Evolutionary conservation across 805 yeast genomes (phyloP).

Genomic region (Candida quercuum): DNA sequence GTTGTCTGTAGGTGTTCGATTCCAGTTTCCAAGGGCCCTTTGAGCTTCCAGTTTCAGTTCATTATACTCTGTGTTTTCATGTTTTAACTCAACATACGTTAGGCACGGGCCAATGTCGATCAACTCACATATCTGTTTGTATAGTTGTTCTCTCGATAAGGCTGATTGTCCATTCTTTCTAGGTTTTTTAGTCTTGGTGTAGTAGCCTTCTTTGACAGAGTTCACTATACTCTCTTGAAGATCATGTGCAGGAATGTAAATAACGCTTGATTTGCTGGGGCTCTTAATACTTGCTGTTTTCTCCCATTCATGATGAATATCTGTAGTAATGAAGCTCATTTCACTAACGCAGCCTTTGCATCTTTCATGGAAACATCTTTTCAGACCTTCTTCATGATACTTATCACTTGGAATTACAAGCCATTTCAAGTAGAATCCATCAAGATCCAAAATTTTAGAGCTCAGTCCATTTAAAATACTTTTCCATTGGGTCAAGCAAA

Average conservation of each 20-base stretch:
- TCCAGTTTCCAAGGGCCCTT: conserved; percentile 40
- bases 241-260: conserved; percentile 19
- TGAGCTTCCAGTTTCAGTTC: conserved; percentile 25
- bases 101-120: conserved; percentile 2
- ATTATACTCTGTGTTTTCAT: conserved; percentile 22
- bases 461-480: conserved; percentile 48
- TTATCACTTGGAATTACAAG: conserved; percentile 41
- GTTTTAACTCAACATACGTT: conserved; percentile 31
- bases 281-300: conserved; percentile 2
- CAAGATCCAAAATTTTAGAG: conserved; percentile 27
- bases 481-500: conserved; percentile 55
- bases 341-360: neutral
- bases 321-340: conserved; percentile 4
- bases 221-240: conserved; percentile 36
- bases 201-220: conserved; percentile 59
- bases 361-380: conserved; percentile 16
- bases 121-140: conserved; percentile 16
- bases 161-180: conserved; percentile 37
- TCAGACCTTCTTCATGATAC: conserved; percentile 10
- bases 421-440: conserved; percentile 37
- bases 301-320: conserved; percentile 10
- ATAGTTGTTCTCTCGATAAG: conserved; percentile 26
- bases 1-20: conserved; percentile 38
- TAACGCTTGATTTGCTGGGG: conserved; percentile 25
- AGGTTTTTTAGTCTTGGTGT: conserved; percentile 38